A percentile compares a stretch with the other conserved stretches of the same genome.
Conservation (phyloP, 768 basidiomycete species). For the Tephrocybe sp. region DNA sequence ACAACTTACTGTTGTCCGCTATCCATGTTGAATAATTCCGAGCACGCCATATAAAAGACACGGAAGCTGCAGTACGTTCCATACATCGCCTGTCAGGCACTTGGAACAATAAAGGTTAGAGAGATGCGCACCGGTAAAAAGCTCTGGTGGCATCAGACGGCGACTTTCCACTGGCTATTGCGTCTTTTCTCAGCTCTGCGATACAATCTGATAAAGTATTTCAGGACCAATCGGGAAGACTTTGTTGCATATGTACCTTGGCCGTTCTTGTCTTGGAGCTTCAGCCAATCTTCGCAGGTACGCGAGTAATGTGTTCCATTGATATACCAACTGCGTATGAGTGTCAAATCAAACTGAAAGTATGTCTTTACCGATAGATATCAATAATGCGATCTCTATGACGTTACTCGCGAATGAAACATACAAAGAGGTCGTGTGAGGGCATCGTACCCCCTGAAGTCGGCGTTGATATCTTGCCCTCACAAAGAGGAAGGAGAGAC, state of each 20-base stretch:
- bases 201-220: constrained; percentile 35
- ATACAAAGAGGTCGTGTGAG: constrained; percentile 59
- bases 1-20: constrained; percentile 58
- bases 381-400: neutral
- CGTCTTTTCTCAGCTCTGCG: constrained; percentile 47
- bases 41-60: constrained; percentile 72
- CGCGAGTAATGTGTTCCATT: constrained; percentile 64
- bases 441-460: constrained; percentile 80
- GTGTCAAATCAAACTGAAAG: constrained; percentile 63
- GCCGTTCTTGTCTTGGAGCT: constrained; percentile 52
- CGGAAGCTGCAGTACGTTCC: too few species aligned
- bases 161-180: constrained; percentile 42
- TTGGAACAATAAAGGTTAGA: neutral
- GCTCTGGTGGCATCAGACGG: constrained; percentile 55
- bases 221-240: neutral
- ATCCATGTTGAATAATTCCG: constrained; percentile 65
- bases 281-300: constrained; percentile 68
- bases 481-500: too few species aligned
- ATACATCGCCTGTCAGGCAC: constrained; percentile 33
- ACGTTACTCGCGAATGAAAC: constrained; percentile 11
- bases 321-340: constrained; percentile 61
- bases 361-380: constrained; percentile 43
- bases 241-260: constrained; percentile 27
- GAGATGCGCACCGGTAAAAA: constrained; percentile 46
- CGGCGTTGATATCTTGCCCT: too few species aligned